Evolutionary conservation across 2,329 filamentous ascomycete species (phyloP), one percentile per base, ranked within the genome.

Genomic region (Exophiala alcalophila): DNA sequence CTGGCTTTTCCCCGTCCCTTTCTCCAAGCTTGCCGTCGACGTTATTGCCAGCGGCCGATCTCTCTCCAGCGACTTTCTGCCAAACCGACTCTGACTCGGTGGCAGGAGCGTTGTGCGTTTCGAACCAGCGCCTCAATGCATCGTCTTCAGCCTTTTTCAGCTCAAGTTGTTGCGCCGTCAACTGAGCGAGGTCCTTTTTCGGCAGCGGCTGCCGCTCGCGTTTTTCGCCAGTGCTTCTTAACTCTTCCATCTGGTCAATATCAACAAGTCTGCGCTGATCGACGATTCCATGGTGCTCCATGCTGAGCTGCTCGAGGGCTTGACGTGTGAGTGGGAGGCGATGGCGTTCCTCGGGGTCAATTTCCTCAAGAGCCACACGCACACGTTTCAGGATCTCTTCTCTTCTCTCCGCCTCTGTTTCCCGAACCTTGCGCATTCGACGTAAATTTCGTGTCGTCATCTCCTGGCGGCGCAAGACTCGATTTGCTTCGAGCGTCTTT

Each of bases 281-380:
- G 9, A 49, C 20, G 5, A 46, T 12, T 11, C 42, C 35, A 25
- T 49, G 44, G 20, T 46, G 38, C 21, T 52, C 49, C 41, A 49
- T 36, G 9, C 50, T 48, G 25, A 52, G 42, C 16, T 49, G 44
- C 23, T 42, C 33, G 24, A 50, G 37, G 20, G 46, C 36, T 6
- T 39, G 30, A 18, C 41, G 30, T 4, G 41, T 29, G 5, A 50
- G 38, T 28, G 40, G 38, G 25, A 50, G 31, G 14, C 24, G 30
- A 11, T 37, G 38, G n/a, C 42, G 44, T 16, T 53, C 38, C 10
- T 40, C 35, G 5, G 29, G 19, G 12, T 34, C 29, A 10, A 40
- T 30, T 12, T 44, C 38, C 7, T 47, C 18, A 16, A 65, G 15
- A 60, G 46, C 36, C 61, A 62, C 11, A 56, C 64, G 44, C 55